Evolutionary conservation across 1,284 basidiomycete species (phyloP), one percentile per base, ranked within the genome.

Genomic region (Phylloporus sp.): DNA sequence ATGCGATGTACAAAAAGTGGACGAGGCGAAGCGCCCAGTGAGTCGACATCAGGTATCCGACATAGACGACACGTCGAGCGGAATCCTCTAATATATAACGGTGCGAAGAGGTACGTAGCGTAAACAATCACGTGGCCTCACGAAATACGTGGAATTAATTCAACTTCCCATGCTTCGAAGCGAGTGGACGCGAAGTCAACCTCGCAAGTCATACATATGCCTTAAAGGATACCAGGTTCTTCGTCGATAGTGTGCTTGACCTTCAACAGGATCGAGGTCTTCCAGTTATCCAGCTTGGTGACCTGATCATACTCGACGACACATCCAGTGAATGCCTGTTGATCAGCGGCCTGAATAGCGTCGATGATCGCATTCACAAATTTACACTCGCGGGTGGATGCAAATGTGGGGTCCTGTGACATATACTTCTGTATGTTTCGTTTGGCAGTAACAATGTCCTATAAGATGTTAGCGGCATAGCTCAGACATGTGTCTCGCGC

Each of bases 251-350:
- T 81, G 75, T 85, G 87, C 85, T 98, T 98, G 77, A 98, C 90
- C 79, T 92, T 92, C 71, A 98, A 80, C 69, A 98, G 76, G 58
- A 98, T 90, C 40, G 79, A 83, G 44, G 95, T 98, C 86, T 98
- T 98, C 95, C 95, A 98, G 78, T 92, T 93, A 78, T 98, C 96
- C 72, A 98, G 79, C 79, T 94, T 95, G 49, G 88, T 92, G 64
- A 97, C 86, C 73, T 94, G 89, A 77, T 97, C 95, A 75, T 88
- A 98, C 74, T 95, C 93, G 56, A 86, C 86, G 24, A 96, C 89
- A 22, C 87, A 87, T n/a, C 79, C 87, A 10, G 93, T 94, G 77
- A 92, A 98, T 18, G 82, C 80, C 71, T 95, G 92, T 28, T 83
- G 76, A 72, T 98, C 95, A 7, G 90, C 92, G 39, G 83, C 83